phyloP scores from a whole-genome alignment of 2,329 filamentous ascomycete genomes.

The Lizonia empirigonia region DNA sequence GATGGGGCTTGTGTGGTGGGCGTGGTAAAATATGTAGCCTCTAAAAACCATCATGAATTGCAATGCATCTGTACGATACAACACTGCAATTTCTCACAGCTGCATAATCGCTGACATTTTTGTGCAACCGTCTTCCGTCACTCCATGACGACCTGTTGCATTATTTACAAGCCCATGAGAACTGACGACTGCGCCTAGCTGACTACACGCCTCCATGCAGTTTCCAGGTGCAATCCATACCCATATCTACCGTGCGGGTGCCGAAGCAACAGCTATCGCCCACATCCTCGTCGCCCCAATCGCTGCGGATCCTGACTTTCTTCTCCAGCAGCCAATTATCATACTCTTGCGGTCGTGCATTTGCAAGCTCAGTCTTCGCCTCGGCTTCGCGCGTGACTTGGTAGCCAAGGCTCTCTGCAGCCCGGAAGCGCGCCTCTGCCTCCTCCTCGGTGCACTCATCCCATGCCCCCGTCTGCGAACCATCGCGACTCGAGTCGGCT shows the following conservation, averaged over 20 bases:
- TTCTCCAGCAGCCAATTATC: conserved; percentile 28
- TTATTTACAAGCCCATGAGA: no score
- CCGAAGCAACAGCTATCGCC: conserved; percentile 43
- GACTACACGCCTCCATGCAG: conserved; percentile 38
- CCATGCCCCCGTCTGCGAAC: conserved; percentile 12
- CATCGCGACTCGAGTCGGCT: not conserved
- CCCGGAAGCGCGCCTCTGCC: not conserved
- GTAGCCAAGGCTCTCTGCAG: conserved; percentile 4
- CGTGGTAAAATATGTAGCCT: no score
- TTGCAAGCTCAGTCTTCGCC: not conserved
- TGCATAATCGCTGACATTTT: no score
- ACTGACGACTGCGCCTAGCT: not conserved
- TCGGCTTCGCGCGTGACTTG: not conserved
- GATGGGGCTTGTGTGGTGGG: no score
- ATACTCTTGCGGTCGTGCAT: not conserved
- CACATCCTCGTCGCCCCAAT: conserved; percentile 26
- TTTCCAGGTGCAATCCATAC: conserved; percentile 34
- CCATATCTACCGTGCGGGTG: conserved; percentile 30
- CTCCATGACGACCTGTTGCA: no score
- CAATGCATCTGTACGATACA: no score
- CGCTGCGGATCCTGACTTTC: conserved; percentile 16
- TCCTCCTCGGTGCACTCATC: not conserved
- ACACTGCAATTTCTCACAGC: no score
- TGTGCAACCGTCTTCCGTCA: no score
- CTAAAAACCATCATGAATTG: no score